Base-by-base conservation (phyloP, 257 asterid species). In the Parsonsia alboflavescens region DNA sequence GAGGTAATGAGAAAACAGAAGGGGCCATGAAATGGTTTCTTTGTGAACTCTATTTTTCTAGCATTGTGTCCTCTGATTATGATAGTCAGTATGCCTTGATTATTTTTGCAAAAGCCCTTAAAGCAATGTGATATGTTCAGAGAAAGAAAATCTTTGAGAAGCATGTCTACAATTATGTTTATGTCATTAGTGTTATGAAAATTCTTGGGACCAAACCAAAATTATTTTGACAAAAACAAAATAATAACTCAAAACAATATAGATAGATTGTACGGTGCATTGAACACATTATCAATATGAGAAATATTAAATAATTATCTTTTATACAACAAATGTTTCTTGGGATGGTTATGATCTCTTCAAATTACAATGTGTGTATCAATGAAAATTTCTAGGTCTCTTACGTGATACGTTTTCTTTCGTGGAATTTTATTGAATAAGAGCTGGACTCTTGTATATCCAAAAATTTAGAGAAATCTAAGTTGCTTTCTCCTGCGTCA, bases 1-100 rank as follows among this genome's bases (percentile, higher is more conserved):
- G 83, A 85, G 91, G 96, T 92, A 88, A n/a, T 57, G 78, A 21
- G 8, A 50, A 30, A 45, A 61, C 48, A 3, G 4, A 28, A 2
- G 8, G n/a, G n/a, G n/a, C n/a, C n/a, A n/a, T n/a, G n/a, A n/a
- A n/a, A n/a, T n/a, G n/a, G n/a, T n/a, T n/a, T n/a, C n/a, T n/a
- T n/a, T n/a, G n/a, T n/a, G n/a, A n/a, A n/a, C n/a, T n/a, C n/a
- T n/a, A n/a, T n/a, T n/a, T n/a, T n/a, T n/a, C n/a, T n/a, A n/a
- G n/a, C n/a, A n/a, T n/a, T n/a, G n/a, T n/a, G n/a, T n/a, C n/a
- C n/a, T n/a, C n/a, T n/a, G n/a, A n/a, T n/a, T n/a, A n/a, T n/a
- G n/a, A n/a, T n/a, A n/a, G n/a, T n/a, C n/a, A n/a, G n/a, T n/a
- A n/a, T n/a, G n/a, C n/a, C 39, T 33, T 3, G 39, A 33, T 33